Conservation (phyloP, 805 yeast species). For the Ogataea trehalophila region DNA sequence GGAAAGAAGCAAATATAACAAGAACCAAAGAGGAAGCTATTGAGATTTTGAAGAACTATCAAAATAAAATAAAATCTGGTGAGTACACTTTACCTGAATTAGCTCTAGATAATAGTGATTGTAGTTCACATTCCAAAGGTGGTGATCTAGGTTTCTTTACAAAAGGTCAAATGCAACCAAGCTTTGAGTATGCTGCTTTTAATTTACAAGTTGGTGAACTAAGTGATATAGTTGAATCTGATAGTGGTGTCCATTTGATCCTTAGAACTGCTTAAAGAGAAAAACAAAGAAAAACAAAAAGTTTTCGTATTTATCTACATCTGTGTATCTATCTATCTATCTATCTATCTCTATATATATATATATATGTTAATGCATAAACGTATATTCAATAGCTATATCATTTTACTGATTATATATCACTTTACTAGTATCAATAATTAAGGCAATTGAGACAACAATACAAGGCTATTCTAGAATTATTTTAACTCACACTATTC, state of each 20-base stretch:
- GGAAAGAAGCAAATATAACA: constrained; percentile 74
- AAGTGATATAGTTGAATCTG: constrained; percentile 80
- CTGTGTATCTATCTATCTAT: not conserved
- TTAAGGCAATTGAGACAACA: too few species aligned
- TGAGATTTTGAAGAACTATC: constrained; percentile 51
- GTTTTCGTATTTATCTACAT: not conserved
- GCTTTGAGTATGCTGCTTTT: constrained; percentile 86
- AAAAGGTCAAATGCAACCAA: constrained; percentile 91
- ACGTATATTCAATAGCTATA: too few species aligned
- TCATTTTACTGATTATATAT: too few species aligned
- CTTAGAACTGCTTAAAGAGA: constrained; percentile 65
- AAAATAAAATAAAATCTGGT: constrained; percentile 57
- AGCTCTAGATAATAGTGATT: constrained; percentile 82
- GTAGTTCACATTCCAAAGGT: constrained; percentile 77
- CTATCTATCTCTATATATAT: not conserved
- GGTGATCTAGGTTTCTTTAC: constrained; percentile 93
- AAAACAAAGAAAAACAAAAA: not conserved
- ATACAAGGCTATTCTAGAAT: too few species aligned
- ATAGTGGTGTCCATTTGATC: constrained; percentile 86
- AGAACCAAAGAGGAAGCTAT: constrained; percentile 81
- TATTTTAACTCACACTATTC: too few species aligned
- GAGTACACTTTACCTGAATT: constrained; percentile 62
- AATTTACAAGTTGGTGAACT: constrained; percentile 76
- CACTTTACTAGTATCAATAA: too few species aligned
- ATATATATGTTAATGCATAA: not conserved